phyloP scores from a whole-genome alignment of 75 land plant genomes.

The Sequoiadendron giganteum region DNA sequence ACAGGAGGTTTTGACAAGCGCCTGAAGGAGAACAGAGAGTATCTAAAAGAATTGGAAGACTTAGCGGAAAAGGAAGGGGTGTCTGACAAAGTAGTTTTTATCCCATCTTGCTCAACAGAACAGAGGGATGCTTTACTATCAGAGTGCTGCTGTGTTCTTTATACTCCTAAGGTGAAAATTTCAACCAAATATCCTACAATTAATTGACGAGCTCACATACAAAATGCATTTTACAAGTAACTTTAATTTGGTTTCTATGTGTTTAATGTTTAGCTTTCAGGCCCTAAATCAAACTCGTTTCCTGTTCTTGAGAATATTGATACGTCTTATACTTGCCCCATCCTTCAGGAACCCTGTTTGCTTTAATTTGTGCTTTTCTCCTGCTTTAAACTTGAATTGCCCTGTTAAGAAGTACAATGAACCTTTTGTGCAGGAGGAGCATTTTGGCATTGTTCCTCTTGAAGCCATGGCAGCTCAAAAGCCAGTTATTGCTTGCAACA shows the following conservation, averaged over 20 bases:
- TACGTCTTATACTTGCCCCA: background rate
- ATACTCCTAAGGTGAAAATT: constrained; percentile 78
- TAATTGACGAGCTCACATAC: background rate
- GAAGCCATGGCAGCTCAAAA: constrained; percentile 98
- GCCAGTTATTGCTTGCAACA: constrained; percentile 98
- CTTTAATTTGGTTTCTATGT: background rate
- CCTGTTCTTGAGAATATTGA: background rate
- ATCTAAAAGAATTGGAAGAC: constrained; percentile 70
- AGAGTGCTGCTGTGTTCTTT: constrained; percentile 81
- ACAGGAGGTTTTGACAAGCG: constrained; percentile 94
- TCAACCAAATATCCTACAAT: background rate
- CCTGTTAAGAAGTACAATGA: background rate
- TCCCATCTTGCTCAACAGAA: constrained; percentile 89
- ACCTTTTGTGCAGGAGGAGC: constrained; percentile 75
- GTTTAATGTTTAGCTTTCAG: background rate
- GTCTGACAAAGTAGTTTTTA: constrained; percentile 53
- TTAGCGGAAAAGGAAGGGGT: constrained; percentile 66
- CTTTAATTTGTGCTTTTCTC: background rate
- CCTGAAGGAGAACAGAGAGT: constrained; percentile 88
- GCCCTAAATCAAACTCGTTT: background rate
- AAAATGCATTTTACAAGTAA: background rate
- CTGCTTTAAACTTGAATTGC: background rate
- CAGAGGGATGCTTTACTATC: constrained; percentile 75
- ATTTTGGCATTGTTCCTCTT: constrained; percentile 97
- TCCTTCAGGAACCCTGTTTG: constrained; percentile 1